Evolutionary conservation across 495 filamentous ascomycete species (phyloP), one percentile per base, ranked within the genome.

Genomic region (Penicillium macrosclerotiorum): DNA sequence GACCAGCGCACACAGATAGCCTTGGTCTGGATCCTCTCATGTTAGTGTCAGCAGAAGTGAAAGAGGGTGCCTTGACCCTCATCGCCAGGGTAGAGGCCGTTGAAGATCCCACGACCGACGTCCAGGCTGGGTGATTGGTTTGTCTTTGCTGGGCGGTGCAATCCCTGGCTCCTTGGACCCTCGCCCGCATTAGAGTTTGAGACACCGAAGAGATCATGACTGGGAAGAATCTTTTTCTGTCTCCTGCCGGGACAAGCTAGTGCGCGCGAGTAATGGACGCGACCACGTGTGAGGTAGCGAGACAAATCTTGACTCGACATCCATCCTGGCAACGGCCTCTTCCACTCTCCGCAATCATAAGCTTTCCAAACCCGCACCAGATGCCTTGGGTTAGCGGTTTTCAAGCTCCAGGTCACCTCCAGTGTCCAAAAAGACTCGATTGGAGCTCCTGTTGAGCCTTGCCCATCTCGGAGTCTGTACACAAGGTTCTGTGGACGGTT

Each of bases 401-500:
- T 31, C 14, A n/a, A 25, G 41, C 29, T 23, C 29, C n/a, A n/a
- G n/a, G n/a, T n/a, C n/a, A n/a, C n/a, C n/a, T n/a, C n/a, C n/a
- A n/a, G n/a, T n/a, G n/a, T n/a, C n/a, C n/a, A 39, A 43, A 48
- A 26, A 35, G 42, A 51, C 18, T 33, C 31, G 45, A 37, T 26
- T 36, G 25, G 8, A 34, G 24, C 27, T 25, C 13, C 19, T 22
- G 11, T 13, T 33, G 5, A 17, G 17, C 17, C 19, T 23, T 17
- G 16, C 34, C 54, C 20, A 29, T 42, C 31, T 23, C 24, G 19
- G 30, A 14, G 27, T 23, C 49, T 43, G 43, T 25, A 51, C 47
- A 54, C 52, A 56, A 59, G 46, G 49, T 54, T 56, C 38, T 25
- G 46, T 52, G 55, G 33, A 46, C 31, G 40, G 26, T 56, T 46